Base-by-base conservation (phyloP, 331 rosid species). In the Quercus lobata region DNA sequence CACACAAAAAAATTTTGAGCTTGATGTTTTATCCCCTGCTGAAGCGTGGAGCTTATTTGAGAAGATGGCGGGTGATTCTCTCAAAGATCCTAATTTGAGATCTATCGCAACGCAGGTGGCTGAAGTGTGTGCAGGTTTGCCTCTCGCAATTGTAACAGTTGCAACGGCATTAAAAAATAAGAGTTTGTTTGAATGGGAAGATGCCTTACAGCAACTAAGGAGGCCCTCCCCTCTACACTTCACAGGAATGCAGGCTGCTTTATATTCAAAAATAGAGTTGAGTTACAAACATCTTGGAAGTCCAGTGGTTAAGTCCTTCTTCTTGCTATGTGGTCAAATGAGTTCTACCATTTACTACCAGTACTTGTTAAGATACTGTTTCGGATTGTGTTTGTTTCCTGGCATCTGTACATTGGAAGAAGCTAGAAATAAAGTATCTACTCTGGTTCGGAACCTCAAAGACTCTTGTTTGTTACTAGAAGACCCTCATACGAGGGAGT, bases 401-500 rank as follows among this genome's bases (percentile, higher is more conserved):
- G 24, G 12, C 1, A 21, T 57, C 0, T 1, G 1, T 25, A 69
- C 76, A 4, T 0, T 57, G 21, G 30, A 37, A 18, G 34, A 55
- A n/a, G 71, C 70, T 57, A 1, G 6, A 7, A 1, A 57, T 34
- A 29, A 56, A 0, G 14, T 22, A 1, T 4, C 6, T 15, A 7
- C 77, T 0, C 0, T 71, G 24, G 14, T 58, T 58, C 8, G n/a
- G 41, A 12, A 3, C 5, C 80, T 76, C 5, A 15, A 3, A 22
- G 71, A 75, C 57, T 34, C 44, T 34, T 18, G 6, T 7, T 35
- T 35, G 17, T 22, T 41, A 7, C 14, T n/a, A 2, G 54, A 49
- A 12, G 15, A 17, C 1, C 54, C 0, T 10, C 0, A 49, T 12
- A 12, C 17, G 3, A 0, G 0, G 11, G 1, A 12, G 0, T 0